Evolutionary conservation across 768 basidiomycete species (phyloP).

Genomic region (Brasilioporus rufonigricans): DNA sequence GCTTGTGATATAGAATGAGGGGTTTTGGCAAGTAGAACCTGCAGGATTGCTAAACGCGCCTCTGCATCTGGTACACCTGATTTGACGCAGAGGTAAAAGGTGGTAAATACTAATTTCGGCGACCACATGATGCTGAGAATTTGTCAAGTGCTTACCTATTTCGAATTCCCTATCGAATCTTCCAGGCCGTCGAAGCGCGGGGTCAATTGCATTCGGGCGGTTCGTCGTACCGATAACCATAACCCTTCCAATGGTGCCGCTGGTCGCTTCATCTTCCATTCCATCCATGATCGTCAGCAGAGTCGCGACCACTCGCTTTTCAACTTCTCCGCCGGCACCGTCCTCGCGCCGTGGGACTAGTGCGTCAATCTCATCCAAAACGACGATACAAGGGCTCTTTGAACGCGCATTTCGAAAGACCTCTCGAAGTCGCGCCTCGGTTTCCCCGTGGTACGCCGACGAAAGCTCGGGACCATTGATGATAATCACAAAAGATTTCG

Average conservation of each 20-base stretch:
- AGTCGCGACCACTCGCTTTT: conserved; percentile 93
- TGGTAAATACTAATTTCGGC: background rate
- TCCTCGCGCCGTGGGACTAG: conserved; percentile 90
- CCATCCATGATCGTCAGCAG: conserved; percentile 94
- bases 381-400: conserved; percentile 87
- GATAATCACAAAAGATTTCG: conserved; percentile 82
- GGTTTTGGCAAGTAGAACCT: conserved; percentile 78
- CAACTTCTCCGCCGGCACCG: conserved; percentile 89
- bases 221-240: conserved; percentile 97
- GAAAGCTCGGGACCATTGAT: conserved; percentile 96
- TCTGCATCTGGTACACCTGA: conserved; percentile 85
- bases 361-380: conserved; percentile 95
- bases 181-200: conserved; percentile 85
- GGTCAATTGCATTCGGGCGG: conserved; percentile 93
- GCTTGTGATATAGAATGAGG: conserved; percentile 66
- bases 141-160: conserved; percentile 56
- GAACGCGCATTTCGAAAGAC: conserved; percentile 83
- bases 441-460: conserved; percentile 96
- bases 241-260: conserved; percentile 53
- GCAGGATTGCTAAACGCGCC: conserved; percentile 81
- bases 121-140: background rate
- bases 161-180: conserved; percentile 95
- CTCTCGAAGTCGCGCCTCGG: conserved; percentile 84
- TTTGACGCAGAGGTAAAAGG: background rate
- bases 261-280: conserved; percentile 51